Evolutionary conservation across 2,329 filamentous ascomycete genomes (phyloP).

Genomic region (Coniella vitis): DNA sequence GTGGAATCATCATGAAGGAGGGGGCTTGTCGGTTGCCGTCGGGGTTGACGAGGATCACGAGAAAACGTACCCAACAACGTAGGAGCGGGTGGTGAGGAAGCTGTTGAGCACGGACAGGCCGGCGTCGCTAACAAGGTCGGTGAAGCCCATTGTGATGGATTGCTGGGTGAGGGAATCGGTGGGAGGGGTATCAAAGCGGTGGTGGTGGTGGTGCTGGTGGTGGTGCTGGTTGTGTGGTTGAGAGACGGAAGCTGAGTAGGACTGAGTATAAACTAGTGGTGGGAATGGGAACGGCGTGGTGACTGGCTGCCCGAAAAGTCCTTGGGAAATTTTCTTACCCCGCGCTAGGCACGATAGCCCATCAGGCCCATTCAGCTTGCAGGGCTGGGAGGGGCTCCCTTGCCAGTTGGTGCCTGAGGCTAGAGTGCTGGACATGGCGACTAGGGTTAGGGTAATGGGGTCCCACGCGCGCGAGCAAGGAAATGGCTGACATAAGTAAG

Average conservation of each 20-base stretch:
- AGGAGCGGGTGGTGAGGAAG: constrained; percentile 63
- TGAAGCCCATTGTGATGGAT: constrained; percentile 22
- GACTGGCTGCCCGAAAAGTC: constrained; percentile 14
- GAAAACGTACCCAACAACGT: constrained; percentile 67
- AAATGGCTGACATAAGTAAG: too few species aligned
- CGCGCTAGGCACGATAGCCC: constrained; percentile 7
- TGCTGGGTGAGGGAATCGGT: not conserved
- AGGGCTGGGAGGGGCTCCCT: constrained; percentile 5
- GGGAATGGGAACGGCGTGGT: constrained; percentile 3
- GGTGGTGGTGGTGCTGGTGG: not conserved
- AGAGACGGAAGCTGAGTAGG: not conserved
- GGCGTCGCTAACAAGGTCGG: constrained; percentile 24
- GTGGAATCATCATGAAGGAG: constrained; percentile 59
- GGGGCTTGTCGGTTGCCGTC: not conserved
- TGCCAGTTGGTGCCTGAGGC: not conserved
- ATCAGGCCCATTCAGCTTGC: not conserved
- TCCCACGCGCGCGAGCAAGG: not conserved
- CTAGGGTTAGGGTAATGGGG: not conserved
- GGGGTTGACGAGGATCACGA: not conserved
- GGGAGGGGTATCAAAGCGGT: not conserved
- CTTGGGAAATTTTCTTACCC: constrained; percentile 16
- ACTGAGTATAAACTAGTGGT: too few species aligned
- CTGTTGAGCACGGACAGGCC: constrained; percentile 48
- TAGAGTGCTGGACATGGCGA: not conserved
- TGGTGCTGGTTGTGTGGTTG: not conserved